Conservation (phyloP, 73 alveolate genomes). For the Uronychia binucleata region DNA sequence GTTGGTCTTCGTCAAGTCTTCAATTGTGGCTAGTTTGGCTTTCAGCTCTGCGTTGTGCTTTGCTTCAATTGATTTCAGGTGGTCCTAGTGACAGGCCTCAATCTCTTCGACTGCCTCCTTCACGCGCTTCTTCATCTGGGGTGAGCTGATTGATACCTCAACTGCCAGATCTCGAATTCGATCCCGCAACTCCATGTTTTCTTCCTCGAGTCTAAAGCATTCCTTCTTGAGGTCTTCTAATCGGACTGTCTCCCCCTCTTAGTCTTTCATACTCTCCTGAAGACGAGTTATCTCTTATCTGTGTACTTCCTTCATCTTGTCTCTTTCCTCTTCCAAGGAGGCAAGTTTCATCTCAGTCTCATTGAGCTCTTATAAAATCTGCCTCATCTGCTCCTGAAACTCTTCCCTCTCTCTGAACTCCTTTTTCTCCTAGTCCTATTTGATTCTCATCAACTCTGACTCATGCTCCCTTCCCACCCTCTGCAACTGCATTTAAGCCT, state of each 20-base stretch:
- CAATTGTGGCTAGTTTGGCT: not conserved
- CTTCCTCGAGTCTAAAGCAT: not conserved
- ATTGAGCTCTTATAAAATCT: not conserved
- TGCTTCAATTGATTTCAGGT: not conserved
- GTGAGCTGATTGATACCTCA: too few relatives aligned
- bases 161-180: not conserved
- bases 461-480: not conserved
- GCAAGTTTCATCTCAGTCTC: not conserved
- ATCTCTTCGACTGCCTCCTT: not conserved
- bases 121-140: not conserved
- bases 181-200: not conserved
- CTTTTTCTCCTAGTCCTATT: not conserved
- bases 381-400: not conserved
- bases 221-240: not conserved
- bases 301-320: not conserved
- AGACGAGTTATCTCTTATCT: too few relatives aligned
- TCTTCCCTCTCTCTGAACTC: not conserved
- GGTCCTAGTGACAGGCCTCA: not conserved
- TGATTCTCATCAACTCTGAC: not conserved
- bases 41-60: not conserved
- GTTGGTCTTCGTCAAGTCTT: not conserved
- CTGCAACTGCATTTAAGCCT: not conserved
- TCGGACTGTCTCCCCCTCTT: not conserved
- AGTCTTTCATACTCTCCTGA: not conserved
- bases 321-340: not conserved